Evolutionary conservation across 2,329 filamentous ascomycete genomes (phyloP).

Genomic region (Paracoccidioides brasiliensis): DNA sequence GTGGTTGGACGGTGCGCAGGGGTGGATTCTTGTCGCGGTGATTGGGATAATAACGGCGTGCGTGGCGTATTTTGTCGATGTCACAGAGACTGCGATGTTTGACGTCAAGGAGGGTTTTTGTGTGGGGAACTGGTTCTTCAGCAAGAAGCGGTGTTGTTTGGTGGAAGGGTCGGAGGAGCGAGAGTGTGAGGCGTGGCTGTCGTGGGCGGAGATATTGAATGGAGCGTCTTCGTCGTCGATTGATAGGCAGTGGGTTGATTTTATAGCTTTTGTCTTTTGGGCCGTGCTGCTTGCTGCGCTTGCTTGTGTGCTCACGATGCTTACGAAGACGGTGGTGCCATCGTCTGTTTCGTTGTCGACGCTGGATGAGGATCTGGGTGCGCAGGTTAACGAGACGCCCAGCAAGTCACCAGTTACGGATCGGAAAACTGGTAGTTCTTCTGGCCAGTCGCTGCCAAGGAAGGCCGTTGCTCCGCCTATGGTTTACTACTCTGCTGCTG

Average conservation of each 20-base stretch:
- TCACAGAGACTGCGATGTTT: conserved; percentile 73
- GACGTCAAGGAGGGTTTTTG: conserved; percentile 91
- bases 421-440: conserved; percentile 11
- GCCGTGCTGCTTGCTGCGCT: conserved; percentile 57
- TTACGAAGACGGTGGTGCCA: conserved; percentile 87
- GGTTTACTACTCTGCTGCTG: conserved; percentile 91
- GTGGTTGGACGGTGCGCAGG: conserved; percentile 75
- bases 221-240: conserved; percentile 26
- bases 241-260: conserved; percentile 56
- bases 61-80: conserved; percentile 77
- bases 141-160: conserved; percentile 54
- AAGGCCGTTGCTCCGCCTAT: conserved; percentile 49
- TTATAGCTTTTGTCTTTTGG: conserved; percentile 57
- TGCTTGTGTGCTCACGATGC: conserved; percentile 68
- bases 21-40: conserved; percentile 84
- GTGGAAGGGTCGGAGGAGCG: conserved; percentile 38
- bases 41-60: conserved; percentile 77
- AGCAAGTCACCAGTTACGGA: conserved; percentile 25
- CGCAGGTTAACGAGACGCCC: conserved; percentile 34
- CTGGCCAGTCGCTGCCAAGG: neutral
- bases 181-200: conserved; percentile 46
- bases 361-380: conserved; percentile 82
- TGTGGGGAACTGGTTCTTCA: conserved; percentile 54
- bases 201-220: conserved; percentile 52
- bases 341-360: conserved; percentile 78